Evolutionary conservation across 257 asterid species (phyloP), one percentile per base, ranked within the genome.

Genomic region (Cynanchum wilfordii): DNA sequence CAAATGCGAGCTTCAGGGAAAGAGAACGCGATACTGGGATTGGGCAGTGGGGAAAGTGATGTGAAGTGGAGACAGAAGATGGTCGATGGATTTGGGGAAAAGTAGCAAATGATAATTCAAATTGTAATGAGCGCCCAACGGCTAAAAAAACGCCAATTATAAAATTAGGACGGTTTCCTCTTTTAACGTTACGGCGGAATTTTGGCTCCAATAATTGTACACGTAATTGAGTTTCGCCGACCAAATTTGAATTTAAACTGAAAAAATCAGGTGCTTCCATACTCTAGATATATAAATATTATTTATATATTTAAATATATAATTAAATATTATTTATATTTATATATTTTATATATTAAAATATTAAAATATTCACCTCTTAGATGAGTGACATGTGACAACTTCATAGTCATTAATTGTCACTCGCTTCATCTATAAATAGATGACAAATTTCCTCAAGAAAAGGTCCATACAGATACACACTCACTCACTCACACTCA

Each of bases 51-150:
- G 72, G 49, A 6, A 24, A 3, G 65, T 47, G 58, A 15, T 16
- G 29, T 25, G 70, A 69, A 7, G 24, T 22, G 36, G 27, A 22
- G 74, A 69, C 44, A 69, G 12, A 33, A 69, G 12, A 33, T 12
- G 29, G 10, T 22, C 51, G 30, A 56, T 29, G 10, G 70, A 76
- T 25, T 33, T 50, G 54, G 38, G 69, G 40, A 7, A 50, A 25
- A n/a, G 24, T 8, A 17, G 20, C 40, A 4, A 42, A 42, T 42
- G 30, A 16, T 12, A 12, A 56, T 80, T 80, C 75, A 64, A 80
- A 80, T 67, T 2, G 52, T 50, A 63, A 52, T 27, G 80, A 63
- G 73, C 80, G 78, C 80, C 44, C 63, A 79, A 47, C 27, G 15
- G 68, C 68, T 38, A 63, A 63, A 42, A 36, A 63, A 42, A 19